Evolutionary conservation across 75 land plant genomes (phyloP).

Genomic region (Selaginella tamariscina): DNA sequence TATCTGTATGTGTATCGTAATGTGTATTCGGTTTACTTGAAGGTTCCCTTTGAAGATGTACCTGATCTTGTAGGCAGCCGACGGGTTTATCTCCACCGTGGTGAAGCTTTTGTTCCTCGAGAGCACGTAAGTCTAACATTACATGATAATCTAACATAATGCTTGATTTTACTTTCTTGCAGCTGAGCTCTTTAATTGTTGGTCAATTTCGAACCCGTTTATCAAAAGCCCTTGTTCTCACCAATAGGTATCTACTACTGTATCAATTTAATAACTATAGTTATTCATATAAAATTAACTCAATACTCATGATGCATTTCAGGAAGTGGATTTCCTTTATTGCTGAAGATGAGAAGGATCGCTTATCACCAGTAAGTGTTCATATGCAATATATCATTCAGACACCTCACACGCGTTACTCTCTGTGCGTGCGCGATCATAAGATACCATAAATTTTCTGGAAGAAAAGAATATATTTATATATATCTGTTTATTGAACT

Average conservation of each 20-base stretch:
- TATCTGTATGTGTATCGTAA: neutral
- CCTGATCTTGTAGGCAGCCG: slow-evolving; percentile 76
- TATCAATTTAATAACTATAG: neutral
- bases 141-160: neutral
- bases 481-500: too few relatives aligned
- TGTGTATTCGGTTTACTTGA: slow-evolving; percentile 14
- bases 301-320: slow-evolving; percentile 2
- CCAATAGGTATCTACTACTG: slow-evolving; percentile 43
- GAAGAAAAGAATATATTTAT: too few relatives aligned
- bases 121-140: slow-evolving; percentile 42
- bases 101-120: slow-evolving; percentile 74
- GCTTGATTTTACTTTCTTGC: slow-evolving; percentile 1
- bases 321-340: slow-evolving; percentile 86
- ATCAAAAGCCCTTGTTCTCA: slow-evolving; percentile 77
- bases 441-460: too few relatives aligned
- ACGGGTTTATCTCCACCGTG: slow-evolving; percentile 51
- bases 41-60: slow-evolving; percentile 97
- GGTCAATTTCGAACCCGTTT: slow-evolving; percentile 55
- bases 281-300: slow-evolving; percentile 1
- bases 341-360: slow-evolving; percentile 69
- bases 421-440: too few relatives aligned
- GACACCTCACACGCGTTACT: slow-evolving; percentile 55
- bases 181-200: slow-evolving; percentile 62
- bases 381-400: slow-evolving; percentile 48
- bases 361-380: slow-evolving; percentile 65